phyloP scores from a whole-genome alignment of 169 alveolate genomes.

The Cryptosporidium xiaoi region DNA sequence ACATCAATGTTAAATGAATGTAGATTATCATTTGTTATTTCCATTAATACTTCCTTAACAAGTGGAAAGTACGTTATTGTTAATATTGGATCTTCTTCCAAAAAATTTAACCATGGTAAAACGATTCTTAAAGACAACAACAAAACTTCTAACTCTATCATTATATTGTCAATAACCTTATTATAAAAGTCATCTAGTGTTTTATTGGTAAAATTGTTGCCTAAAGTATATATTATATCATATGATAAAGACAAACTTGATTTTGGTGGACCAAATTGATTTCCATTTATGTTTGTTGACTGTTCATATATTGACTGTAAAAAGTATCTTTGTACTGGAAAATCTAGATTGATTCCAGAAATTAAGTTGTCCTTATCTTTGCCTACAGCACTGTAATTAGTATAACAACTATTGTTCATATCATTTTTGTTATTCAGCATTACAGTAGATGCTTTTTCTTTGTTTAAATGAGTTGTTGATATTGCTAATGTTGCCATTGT shows the following conservation, averaged over 20 bases:
- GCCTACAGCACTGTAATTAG: not conserved
- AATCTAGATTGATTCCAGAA: not conserved
- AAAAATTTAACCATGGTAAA: conserved; percentile 63
- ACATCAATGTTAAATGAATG: not conserved
- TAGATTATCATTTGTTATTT: not conserved
- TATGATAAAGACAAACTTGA: conserved; percentile 28
- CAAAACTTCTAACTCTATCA: conserved; percentile 41
- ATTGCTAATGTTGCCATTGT: not conserved
- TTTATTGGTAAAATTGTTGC: not conserved
- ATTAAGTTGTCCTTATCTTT: not conserved
- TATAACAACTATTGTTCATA: not conserved
- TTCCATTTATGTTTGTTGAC: not conserved
- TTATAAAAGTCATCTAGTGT: not conserved
- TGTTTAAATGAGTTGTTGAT: not conserved
- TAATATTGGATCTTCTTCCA: conserved; percentile 38
- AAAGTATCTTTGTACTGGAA: conserved; percentile 37
- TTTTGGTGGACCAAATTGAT: conserved; percentile 54
- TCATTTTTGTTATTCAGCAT: not conserved
- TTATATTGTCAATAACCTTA: conserved; percentile 2
- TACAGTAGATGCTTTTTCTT: not conserved
- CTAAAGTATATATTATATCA: conserved; percentile 23
- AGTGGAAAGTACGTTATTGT: conserved; percentile 22
- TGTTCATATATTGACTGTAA: conserved; percentile 61
- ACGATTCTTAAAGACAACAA: conserved; percentile 39
- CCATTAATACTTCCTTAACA: not conserved